Evolutionary conservation across 1,284 basidiomycete species (phyloP).

Genomic region (Thecaphora thlaspeos): DNA sequence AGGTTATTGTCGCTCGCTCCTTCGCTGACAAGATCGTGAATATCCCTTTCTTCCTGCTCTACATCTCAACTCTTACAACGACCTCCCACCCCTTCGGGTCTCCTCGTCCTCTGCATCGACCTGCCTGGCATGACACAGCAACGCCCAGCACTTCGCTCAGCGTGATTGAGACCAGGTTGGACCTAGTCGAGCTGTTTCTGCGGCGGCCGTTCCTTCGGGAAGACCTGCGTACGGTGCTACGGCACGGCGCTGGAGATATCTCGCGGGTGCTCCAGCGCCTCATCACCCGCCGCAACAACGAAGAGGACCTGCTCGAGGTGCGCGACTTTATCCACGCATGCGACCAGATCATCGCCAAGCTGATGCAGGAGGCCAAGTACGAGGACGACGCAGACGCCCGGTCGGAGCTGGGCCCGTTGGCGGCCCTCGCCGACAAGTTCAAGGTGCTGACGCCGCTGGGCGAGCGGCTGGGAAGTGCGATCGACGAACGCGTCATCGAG

Average conservation of each 20-base stretch:
- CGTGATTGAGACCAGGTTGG: conserved; percentile 37
- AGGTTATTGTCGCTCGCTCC: too few relatives aligned
- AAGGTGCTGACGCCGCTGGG: conserved; percentile 27
- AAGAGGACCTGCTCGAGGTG: conserved; percentile 53
- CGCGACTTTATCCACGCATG: conserved; percentile 44
- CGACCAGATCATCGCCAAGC: conserved; percentile 9
- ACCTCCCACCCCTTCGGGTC: too few relatives aligned
- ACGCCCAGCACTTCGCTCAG: conserved; percentile 38
- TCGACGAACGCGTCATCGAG: conserved; percentile 56
- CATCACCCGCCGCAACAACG: conserved; percentile 41
- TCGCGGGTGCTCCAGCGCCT: conserved; percentile 49
- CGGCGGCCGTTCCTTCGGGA: conserved; percentile 26
- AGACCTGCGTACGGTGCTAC: conserved; percentile 32
- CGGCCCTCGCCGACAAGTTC: conserved; percentile 12
- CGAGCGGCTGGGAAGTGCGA: conserved; percentile 37
- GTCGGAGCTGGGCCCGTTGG: conserved; percentile 4
- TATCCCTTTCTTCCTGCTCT: too few relatives aligned
- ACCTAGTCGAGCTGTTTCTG: conserved; percentile 43
- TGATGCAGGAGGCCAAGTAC: conserved; percentile 3
- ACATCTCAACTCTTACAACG: too few relatives aligned
- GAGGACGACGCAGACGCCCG: background rate
- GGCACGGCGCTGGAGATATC: conserved; percentile 45
- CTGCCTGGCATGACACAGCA: conserved; percentile 8
- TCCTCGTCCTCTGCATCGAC: background rate
- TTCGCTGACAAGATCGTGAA: too few relatives aligned